These are phyloP conservation scores for Populus ilicifolia DNA, from an alignment of 345 rosid species.

Conservation along the genomic window DNA sequence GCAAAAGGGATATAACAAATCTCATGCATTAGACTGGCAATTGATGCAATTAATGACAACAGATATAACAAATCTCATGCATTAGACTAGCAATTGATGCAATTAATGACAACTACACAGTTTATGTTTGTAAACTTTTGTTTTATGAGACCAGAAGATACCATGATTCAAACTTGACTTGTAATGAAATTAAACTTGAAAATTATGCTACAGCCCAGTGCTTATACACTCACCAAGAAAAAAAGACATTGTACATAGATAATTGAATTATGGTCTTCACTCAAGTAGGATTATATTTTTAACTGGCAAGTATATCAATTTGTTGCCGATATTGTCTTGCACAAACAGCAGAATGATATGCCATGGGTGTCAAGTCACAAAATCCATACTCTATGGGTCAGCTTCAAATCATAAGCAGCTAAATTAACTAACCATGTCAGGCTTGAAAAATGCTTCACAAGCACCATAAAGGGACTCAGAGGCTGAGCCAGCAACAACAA, in stretches of 20 bases:
- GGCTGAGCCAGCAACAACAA: constrained; percentile 85
- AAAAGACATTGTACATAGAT: neutral
- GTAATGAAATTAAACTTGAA: neutral
- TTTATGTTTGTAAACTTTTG: neutral
- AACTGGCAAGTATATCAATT: neutral
- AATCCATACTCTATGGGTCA: neutral
- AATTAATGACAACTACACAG: neutral
- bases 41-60: neutral
- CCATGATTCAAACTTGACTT: neutral
- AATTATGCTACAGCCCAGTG: neutral
- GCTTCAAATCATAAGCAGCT: neutral
- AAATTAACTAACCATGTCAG: constrained; percentile 68
- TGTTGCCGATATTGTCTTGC: neutral
- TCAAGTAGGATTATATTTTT: neutral
- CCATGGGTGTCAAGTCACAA: neutral
- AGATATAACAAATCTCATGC: neutral
- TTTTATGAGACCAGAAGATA: neutral
- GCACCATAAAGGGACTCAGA: constrained; percentile 91
- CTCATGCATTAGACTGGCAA: neutral
- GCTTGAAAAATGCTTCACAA: constrained; percentile 89
- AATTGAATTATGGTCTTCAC: neutral
- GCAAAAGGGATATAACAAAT: neutral
- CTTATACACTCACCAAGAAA: neutral
- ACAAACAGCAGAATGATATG: neutral
- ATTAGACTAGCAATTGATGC: no score